Evolutionary conservation across 2,329 filamentous ascomycete species (phyloP).

Genomic region (Fusarium denticulatum): DNA sequence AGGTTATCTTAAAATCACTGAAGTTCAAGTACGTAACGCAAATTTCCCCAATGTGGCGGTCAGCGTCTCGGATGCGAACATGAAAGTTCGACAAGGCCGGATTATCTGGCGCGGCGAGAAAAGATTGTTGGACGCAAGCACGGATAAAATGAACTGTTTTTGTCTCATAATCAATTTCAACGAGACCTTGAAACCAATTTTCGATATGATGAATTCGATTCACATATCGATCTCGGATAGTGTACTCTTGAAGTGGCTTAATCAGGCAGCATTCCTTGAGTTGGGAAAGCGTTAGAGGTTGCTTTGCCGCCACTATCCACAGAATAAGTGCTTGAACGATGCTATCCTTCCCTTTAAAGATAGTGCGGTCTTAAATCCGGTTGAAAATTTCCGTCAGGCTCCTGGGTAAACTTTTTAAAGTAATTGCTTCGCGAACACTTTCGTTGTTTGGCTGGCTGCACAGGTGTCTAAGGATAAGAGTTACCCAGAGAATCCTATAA

Average conservation of each 20-base stretch:
- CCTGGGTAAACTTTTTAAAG: accelerated
- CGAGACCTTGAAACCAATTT: background rate
- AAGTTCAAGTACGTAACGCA: background rate
- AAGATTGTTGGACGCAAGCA: background rate
- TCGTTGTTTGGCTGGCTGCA: background rate
- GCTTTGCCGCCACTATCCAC: background rate
- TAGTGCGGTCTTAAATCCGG: accelerated
- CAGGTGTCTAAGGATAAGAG: background rate
- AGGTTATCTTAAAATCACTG: background rate
- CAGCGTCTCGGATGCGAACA: accelerated
- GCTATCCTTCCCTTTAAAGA: accelerated
- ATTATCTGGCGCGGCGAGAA: accelerated
- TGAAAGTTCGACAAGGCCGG: accelerated
- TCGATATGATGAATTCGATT: background rate
- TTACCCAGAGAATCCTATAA: background rate
- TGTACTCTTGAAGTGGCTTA: background rate
- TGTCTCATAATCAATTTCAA: background rate
- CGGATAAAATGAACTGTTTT: background rate
- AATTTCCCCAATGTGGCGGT: background rate
- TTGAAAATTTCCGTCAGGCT: accelerated
- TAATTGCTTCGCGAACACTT: background rate
- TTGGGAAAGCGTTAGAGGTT: background rate
- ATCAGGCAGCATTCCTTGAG: background rate
- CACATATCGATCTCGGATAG: accelerated
- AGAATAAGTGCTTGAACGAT: background rate